Evolutionary conservation across 2,329 filamentous ascomycete genomes (phyloP).

Genomic region (Fusarium ambrosium): DNA sequence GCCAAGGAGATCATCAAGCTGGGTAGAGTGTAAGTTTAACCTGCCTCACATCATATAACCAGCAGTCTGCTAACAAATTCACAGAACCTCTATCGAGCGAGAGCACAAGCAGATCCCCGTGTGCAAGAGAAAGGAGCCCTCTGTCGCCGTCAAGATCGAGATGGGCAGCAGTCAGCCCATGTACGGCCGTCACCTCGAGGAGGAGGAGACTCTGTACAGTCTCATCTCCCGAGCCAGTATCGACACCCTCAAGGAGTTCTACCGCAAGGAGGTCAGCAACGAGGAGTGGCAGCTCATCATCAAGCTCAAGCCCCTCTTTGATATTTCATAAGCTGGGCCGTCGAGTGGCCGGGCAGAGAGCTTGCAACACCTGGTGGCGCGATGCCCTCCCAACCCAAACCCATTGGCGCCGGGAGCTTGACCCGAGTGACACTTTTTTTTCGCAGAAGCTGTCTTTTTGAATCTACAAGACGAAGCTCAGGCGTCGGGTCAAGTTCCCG

Average conservation of each 20-base stretch:
- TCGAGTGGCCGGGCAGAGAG: background rate
- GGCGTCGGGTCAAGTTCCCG: slow-evolving; percentile 11
- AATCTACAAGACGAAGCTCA: slow-evolving; percentile 2
- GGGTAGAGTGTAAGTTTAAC: slow-evolving; percentile 88
- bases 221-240: slow-evolving; percentile 90
- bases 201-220: slow-evolving; percentile 89
- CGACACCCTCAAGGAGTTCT: slow-evolving; percentile 96
- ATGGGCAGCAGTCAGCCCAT: slow-evolving; percentile 90
- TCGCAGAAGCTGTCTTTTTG: background rate
- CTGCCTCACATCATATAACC: background rate
- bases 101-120: slow-evolving; percentile 95
- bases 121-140: slow-evolving; percentile 97
- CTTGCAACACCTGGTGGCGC: background rate
- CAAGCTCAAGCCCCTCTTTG: slow-evolving; percentile 95
- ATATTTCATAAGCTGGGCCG: slow-evolving; percentile 73
- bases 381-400: background rate
- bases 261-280: slow-evolving; percentile 85
- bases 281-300: slow-evolving; percentile 97
- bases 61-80: slow-evolving; percentile 49
- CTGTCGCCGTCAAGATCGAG: slow-evolving; percentile 98
- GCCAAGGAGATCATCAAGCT: slow-evolving; percentile 86
- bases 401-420: slow-evolving; percentile 22
- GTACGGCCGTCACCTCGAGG: slow-evolving; percentile 95
- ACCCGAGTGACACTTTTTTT: background rate
- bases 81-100: slow-evolving; percentile 93